Evolutionary conservation across 1,284 basidiomycete genomes (phyloP).

Genomic region (Amylostereum areolatum): DNA sequence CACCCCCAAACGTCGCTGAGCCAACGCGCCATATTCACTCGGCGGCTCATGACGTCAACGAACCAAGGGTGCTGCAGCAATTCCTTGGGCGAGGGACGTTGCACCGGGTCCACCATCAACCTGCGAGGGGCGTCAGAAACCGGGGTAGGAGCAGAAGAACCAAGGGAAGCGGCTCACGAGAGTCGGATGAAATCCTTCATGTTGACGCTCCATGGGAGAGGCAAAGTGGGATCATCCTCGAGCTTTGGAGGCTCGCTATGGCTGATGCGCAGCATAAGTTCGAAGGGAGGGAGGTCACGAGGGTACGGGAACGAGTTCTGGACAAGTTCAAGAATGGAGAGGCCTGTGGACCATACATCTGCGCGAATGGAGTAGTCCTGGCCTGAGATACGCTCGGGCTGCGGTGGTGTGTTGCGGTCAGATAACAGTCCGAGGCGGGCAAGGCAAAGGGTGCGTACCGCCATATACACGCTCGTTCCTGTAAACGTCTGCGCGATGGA

Average conservation of each 20-base stretch:
- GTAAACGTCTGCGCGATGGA: constrained; percentile 94
- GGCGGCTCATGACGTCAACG: constrained; percentile 66
- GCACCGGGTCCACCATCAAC: constrained; percentile 26
- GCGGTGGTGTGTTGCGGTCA: constrained; percentile 9
- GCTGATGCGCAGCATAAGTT: constrained; percentile 92
- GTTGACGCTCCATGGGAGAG: constrained; percentile 71
- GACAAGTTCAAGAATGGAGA: constrained; percentile 90
- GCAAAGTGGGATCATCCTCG: constrained; percentile 53
- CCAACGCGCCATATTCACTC: constrained; percentile 88
- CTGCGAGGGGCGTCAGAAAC: constrained; percentile 13
- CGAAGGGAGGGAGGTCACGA: constrained; percentile 85
- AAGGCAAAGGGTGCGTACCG: constrained; percentile 40
- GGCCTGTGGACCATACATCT: constrained; percentile 97
- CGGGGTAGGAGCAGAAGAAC: neutral
- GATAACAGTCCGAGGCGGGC: neutral
- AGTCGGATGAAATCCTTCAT: constrained; percentile 92
- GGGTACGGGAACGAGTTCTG: constrained; percentile 96
- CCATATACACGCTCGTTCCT: constrained; percentile 97
- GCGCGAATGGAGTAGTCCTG: constrained; percentile 88
- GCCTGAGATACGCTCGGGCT: constrained; percentile 93
- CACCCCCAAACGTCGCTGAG: constrained; percentile 87
- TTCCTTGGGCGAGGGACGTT: constrained; percentile 80
- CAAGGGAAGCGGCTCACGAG: constrained; percentile 49
- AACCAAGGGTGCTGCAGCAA: constrained; percentile 91
- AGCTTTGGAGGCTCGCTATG: constrained; percentile 78